A percentile compares a stretch with the other conserved stretches of the same genome.
Conservation (phyloP, 1,139 yeast species). For the Geotrichum fermentans region DNA sequence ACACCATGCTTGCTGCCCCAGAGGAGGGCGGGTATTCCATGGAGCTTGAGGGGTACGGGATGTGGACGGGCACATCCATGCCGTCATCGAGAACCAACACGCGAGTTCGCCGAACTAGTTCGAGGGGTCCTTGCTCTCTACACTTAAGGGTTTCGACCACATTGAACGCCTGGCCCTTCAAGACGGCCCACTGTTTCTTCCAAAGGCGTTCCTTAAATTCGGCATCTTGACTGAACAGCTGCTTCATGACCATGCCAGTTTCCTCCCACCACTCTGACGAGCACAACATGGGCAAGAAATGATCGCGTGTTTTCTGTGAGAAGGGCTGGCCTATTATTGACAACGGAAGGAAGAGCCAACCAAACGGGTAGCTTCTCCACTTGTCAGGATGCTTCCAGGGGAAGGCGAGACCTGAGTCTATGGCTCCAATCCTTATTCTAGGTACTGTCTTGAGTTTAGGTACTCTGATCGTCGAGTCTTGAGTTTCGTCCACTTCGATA, state of each 20-base stretch:
- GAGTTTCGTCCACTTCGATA: slow-evolving; percentile 11
- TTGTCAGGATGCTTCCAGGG: slow-evolving; percentile 86
- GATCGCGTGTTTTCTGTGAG: slow-evolving; percentile 51
- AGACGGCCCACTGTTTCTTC: slow-evolving; percentile 61
- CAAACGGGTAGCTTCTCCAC: slow-evolving; percentile 77
- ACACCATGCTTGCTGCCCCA: too few species aligned
- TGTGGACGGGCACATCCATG: slow-evolving; percentile 52
- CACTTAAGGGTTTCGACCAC: slow-evolving; percentile 61
- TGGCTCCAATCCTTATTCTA: slow-evolving; percentile 58
- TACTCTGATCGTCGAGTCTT: neutral
- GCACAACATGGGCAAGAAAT: slow-evolving; percentile 55
- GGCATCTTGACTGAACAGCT: slow-evolving; percentile 50
- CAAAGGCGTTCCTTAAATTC: slow-evolving; percentile 67
- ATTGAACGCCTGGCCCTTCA: slow-evolving; percentile 77
- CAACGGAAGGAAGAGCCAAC: slow-evolving; percentile 68
- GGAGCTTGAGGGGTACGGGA: slow-evolving; percentile 35
- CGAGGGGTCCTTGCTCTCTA: slow-evolving; percentile 62
- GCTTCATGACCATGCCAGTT: slow-evolving; percentile 46
- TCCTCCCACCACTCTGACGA: slow-evolving; percentile 71
- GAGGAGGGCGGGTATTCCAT: too few species aligned
- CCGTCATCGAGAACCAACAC: slow-evolving; percentile 58
- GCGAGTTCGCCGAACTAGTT: slow-evolving; percentile 55
- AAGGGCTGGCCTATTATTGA: slow-evolving; percentile 66
- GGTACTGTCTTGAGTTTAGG: slow-evolving; percentile 40
- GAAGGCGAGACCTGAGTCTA: slow-evolving; percentile 69